Conservation (phyloP, 345 rosid species). For the Viola odorata region DNA sequence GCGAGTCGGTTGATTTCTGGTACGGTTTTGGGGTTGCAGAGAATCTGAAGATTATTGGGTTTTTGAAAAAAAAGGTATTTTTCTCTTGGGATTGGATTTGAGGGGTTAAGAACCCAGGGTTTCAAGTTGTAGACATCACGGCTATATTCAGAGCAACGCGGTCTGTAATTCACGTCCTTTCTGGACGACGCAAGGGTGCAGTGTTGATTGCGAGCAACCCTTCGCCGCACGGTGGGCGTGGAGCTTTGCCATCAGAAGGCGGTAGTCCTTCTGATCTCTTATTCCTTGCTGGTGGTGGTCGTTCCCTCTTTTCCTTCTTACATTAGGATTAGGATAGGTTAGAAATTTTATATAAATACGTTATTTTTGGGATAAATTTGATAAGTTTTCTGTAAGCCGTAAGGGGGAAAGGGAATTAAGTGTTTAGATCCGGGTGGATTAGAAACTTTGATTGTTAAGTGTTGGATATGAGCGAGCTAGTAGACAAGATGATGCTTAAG, state of each 20-base stretch:
- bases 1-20: background rate
- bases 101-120: constrained; percentile 18
- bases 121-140: constrained; percentile 81
- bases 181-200: constrained; percentile 77
- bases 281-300: constrained; percentile 98
- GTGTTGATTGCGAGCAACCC: constrained; percentile 61
- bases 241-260: constrained; percentile 99
- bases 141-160: constrained; percentile 73
- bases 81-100: background rate
- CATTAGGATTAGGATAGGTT: constrained; percentile 8
- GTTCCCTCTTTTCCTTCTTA: constrained; percentile 9
- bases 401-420: no score
- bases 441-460: background rate
- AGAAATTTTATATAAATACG: background rate
- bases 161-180: constrained; percentile 70
- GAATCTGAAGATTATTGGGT: background rate
- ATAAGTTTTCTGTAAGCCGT: no score
- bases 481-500: constrained; percentile 49
- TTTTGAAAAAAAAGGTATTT: background rate
- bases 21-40: no score
- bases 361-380: background rate
- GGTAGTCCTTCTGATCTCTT: constrained; percentile 99
- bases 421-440: background rate
- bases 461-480: background rate
- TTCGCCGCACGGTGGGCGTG: constrained; percentile 99